These are phyloP conservation scores for Lentinula detonsa DNA, from an alignment of 768 basidiomycete species.

Conservation along the genomic window DNA sequence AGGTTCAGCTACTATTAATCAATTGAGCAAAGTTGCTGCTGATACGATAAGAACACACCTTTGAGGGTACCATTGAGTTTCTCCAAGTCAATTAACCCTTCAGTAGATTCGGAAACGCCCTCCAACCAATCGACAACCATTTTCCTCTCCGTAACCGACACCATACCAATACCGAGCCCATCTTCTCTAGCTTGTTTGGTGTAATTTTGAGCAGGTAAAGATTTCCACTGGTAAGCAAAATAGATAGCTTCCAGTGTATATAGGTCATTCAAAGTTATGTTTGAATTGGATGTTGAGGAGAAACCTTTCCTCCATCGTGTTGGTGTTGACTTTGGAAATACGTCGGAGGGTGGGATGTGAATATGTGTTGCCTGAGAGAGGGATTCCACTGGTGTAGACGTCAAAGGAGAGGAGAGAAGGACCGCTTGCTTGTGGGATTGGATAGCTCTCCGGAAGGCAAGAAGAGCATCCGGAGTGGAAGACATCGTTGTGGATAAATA, in stretches of 20 bases:
- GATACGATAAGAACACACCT: conserved; percentile 11
- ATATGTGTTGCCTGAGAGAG: conserved; percentile 61
- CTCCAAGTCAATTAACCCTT: conserved; percentile 37
- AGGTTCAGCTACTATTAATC: conserved; percentile 32
- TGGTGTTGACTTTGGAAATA: conserved; percentile 65
- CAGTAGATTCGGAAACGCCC: conserved; percentile 35
- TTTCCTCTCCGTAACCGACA: conserved; percentile 85
- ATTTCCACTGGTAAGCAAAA: conserved; percentile 75
- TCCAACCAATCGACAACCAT: conserved; percentile 82
- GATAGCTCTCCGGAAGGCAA: conserved; percentile 58
- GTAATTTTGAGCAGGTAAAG: conserved; percentile 78
- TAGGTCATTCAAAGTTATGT: conserved; percentile 42
- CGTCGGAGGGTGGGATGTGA: conserved; percentile 42
- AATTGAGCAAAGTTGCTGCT: not conserved
- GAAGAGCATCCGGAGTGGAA: conserved; percentile 37
- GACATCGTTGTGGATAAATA: not conserved
- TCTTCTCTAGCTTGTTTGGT: conserved; percentile 78
- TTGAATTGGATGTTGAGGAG: conserved; percentile 23
- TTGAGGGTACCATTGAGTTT: conserved; percentile 34
- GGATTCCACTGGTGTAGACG: conserved; percentile 31
- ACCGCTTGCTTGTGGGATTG: conserved; percentile 43
- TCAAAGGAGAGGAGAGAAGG: conserved; percentile 34
- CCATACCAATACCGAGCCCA: conserved; percentile 68
- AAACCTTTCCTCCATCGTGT: conserved; percentile 70
- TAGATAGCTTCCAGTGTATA: conserved; percentile 80